Conservation (phyloP, 306 rosid species). For the Quercus cerris region DNA sequence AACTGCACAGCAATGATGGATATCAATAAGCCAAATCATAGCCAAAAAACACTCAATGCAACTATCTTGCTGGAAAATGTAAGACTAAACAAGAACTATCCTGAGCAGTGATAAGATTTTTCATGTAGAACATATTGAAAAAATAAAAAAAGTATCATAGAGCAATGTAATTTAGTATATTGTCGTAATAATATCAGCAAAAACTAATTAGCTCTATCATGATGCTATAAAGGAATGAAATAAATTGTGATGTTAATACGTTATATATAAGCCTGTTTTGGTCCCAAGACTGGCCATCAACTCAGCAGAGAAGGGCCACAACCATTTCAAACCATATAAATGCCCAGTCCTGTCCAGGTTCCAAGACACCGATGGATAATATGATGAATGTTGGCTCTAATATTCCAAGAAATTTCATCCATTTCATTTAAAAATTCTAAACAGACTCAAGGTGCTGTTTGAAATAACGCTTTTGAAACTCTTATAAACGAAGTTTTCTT, state of each 20-base stretch:
- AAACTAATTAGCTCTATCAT: not conserved
- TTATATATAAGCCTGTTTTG: no score
- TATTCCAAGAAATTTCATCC: not conserved
- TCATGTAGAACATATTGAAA: not conserved
- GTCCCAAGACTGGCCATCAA: not conserved
- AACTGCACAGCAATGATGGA: constrained; percentile 42
- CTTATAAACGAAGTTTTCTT: not conserved
- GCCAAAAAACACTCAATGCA: constrained; percentile 4
- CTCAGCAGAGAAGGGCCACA: not conserved
- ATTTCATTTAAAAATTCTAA: not conserved
- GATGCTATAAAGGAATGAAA: constrained; percentile 11
- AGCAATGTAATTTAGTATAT: not conserved
- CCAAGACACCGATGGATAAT: not conserved
- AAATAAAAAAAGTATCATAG: not conserved
- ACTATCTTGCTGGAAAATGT: constrained; percentile 1
- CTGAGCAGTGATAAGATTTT: not conserved
- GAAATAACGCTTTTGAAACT: not conserved
- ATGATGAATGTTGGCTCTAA: not conserved
- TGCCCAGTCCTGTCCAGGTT: not conserved
- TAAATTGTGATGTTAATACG: not conserved
- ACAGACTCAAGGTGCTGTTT: not conserved
- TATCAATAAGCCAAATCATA: not conserved
- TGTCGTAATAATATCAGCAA: not conserved
- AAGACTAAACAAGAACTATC: not conserved
- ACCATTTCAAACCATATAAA: not conserved